Evolutionary conservation across 257 asterid genomes (phyloP), one percentile per base, ranked within the genome.

Genomic region (Cinchona pubescens): DNA sequence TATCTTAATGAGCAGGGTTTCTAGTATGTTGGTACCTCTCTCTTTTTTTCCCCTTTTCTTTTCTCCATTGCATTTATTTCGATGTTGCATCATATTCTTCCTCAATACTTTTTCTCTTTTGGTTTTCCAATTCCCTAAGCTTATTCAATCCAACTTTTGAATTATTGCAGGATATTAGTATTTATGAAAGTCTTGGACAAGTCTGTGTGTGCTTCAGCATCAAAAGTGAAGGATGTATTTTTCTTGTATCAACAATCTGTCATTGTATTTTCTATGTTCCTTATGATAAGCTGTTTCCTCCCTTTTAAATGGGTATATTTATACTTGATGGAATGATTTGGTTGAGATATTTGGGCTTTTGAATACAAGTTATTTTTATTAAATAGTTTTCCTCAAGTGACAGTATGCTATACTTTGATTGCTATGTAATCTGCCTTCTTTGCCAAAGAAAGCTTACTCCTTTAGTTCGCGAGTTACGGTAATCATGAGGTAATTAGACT

Each of bases 1-100:
- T 84, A 81, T 70, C 85, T 84, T 72, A 4, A 63, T 18, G 85
- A 81, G 0, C 85, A 81, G 74, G 72, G 80, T 42, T 67, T 81
- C 66, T 81, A 84, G 71, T 40, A 64, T 25, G 35, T 74, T 62
- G 80, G 76, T 76, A 76, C 34, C 30, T 42, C 7, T 18, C 27
- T 42, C 42, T 73, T 21, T 18, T 5, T 67, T 25, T 23, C 34
- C 3, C 42, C 7, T 8, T 58, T 25, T 10, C 16, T 27, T 18
- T 0, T 21, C 9, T 10, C 25, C 63, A 7, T 29, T 25, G 15
- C 67, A 38, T 1, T 16, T 7, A 11, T 38, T 34, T 72, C 55
- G 40, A 32, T 56, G 10, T 37, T 56, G 67, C 25, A 56, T 56
- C 19, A 16, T 30, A 40, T 25, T 21, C n/a, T 9, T 32, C 71